Conservation (phyloP, 2,329 filamentous ascomycete genomes). For the Scleromitrula shiraiana region DNA sequence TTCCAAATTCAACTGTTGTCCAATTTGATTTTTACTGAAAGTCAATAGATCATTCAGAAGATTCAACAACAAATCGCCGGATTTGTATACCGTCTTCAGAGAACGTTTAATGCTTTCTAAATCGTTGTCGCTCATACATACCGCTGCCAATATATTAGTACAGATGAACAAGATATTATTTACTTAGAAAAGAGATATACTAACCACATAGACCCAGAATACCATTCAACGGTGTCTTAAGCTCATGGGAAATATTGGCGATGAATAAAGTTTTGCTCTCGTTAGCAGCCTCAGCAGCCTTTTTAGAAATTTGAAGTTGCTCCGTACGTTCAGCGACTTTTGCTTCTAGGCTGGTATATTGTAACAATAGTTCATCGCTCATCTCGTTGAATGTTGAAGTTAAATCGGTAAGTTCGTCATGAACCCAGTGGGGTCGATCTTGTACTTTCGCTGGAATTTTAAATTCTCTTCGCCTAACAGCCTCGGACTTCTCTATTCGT, state of each 20-base stretch:
- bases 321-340: conserved; percentile 75
- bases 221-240: conserved; percentile 71
- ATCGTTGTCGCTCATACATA: conserved; percentile 89
- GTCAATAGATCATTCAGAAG: conserved; percentile 83
- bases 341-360: conserved; percentile 77
- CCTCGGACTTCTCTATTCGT: conserved; percentile 35
- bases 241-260: conserved; percentile 67
- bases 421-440: conserved; percentile 65
- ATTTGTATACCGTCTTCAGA: conserved; percentile 82
- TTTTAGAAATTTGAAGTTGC: conserved; percentile 82
- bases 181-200: no score
- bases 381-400: conserved; percentile 15
- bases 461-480: conserved; percentile 42
- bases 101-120: conserved; percentile 70
- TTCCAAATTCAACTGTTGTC: conserved; percentile 72
- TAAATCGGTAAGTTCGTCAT: conserved; percentile 73
- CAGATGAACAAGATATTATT: no score
- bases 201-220: conserved; percentile 93
- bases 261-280: conserved; percentile 97
- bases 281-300: conserved; percentile 88
- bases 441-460: conserved; percentile 80
- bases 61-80: conserved; percentile 74
- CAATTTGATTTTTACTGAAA: conserved; percentile 93
- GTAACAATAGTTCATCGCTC: conserved; percentile 52
- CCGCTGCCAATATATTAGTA: no score